A percentile compares a stretch with the other conserved stretches of the same genome.
Evolutionary conservation across 2,329 filamentous ascomycete genomes (phyloP).

Genomic region (Phoma herbarum): DNA sequence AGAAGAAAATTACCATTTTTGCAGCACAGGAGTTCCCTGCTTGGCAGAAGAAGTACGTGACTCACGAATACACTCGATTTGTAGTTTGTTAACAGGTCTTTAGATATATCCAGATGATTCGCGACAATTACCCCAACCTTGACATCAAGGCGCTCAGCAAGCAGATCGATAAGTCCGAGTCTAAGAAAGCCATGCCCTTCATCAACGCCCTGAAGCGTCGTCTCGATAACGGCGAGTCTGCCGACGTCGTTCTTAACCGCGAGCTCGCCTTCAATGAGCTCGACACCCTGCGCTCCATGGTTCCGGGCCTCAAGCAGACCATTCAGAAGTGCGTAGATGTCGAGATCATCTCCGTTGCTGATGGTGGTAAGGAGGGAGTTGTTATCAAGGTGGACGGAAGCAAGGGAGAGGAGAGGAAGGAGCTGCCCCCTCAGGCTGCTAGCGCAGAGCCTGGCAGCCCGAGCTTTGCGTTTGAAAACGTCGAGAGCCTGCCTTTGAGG

Average conservation of each 20-base stretch:
- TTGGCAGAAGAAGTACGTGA: constrained; percentile 94
- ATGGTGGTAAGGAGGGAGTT: constrained; percentile 71
- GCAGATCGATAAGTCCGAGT: constrained; percentile 83
- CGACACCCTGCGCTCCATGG: constrained; percentile 77
- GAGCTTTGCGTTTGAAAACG: constrained; percentile 85
- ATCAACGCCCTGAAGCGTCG: constrained; percentile 87
- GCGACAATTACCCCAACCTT: constrained; percentile 55
- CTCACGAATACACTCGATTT: too few relatives aligned
- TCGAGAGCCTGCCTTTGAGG: constrained; percentile 52
- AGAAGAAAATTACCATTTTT: constrained; percentile 91
- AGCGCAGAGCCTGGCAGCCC: constrained; percentile 82
- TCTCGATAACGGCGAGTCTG: constrained; percentile 72
- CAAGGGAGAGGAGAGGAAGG: constrained; percentile 66
- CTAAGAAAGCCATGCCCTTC: constrained; percentile 99
- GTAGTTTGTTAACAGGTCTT: not conserved
- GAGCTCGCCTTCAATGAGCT: constrained; percentile 89
- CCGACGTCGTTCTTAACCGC: constrained; percentile 77
- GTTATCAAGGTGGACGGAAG: constrained; percentile 62
- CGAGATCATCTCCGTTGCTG: constrained; percentile 75
- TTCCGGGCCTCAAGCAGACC: constrained; percentile 78
- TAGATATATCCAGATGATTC: constrained; percentile 47
- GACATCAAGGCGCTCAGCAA: constrained; percentile 85
- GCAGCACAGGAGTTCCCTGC: constrained; percentile 79
- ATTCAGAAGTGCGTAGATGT: constrained; percentile 73
- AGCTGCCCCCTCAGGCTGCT: constrained; percentile 69